phyloP scores from a whole-genome alignment of 108 stramenopile genomes.

The Cyclotella choctawhatcheeana region DNA sequence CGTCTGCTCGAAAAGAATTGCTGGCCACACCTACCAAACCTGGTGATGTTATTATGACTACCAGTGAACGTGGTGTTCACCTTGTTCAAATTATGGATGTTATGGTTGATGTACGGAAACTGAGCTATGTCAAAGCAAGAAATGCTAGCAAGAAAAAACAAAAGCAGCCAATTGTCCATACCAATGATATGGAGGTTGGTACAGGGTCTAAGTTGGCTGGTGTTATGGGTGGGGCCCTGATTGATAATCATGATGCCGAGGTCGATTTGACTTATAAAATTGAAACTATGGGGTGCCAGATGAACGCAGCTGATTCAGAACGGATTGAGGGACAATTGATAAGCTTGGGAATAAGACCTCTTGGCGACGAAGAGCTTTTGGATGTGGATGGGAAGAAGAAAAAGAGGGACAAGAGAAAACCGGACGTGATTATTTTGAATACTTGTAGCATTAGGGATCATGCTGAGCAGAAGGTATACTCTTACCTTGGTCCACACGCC shows the following conservation, averaged over 20 bases:
- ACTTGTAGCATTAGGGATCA: conserved; percentile 98
- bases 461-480: conserved; percentile 94
- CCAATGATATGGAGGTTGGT: conserved; percentile 44
- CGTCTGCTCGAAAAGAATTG: conserved; percentile 43
- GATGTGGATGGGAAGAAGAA: conserved; percentile 12
- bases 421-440: conserved; percentile 94
- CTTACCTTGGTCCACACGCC: conserved; percentile 68
- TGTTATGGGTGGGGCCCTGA: conserved; percentile 51
- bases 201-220: conserved; percentile 36
- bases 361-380: conserved; percentile 33
- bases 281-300: conserved; percentile 96
- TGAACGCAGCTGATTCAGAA: conserved; percentile 98
- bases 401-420: conserved; percentile 43
- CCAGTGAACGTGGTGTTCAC: conserved; percentile 68
- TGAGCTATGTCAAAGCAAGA: conserved; percentile 67
- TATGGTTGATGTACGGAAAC: conserved; percentile 89
- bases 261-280: conserved; percentile 73
- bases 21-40: conserved; percentile 51
- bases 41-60: conserved; percentile 57
- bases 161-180: conserved; percentile 13
- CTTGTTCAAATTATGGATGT: conserved; percentile 86
- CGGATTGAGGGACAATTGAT: conserved; percentile 93
- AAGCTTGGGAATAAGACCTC: conserved; percentile 81
- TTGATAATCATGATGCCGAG: conserved; percentile 18
- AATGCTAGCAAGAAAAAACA: conserved; percentile 23